phyloP scores from a whole-genome alignment of 1,284 basidiomycete species.

The Cutaneotrichosporon cavernicola region DNA sequence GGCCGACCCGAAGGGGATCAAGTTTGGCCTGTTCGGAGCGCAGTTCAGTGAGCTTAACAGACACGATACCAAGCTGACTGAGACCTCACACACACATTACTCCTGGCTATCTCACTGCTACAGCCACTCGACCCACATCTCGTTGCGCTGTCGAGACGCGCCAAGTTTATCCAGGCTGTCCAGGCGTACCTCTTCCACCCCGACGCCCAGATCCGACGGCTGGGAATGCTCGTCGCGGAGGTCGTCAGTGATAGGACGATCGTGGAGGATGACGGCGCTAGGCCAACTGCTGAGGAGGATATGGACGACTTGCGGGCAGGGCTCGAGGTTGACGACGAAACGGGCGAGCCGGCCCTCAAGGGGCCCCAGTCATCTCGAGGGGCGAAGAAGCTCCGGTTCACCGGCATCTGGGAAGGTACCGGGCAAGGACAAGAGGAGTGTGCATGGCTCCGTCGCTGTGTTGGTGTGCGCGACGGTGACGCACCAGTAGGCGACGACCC shows the following conservation, averaged over 20 bases:
- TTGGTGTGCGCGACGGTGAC: conserved; percentile 60
- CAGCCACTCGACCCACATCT: conserved; percentile 56
- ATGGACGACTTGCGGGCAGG: conserved; percentile 46
- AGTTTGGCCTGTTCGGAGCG: conserved; percentile 44
- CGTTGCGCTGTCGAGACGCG: conserved; percentile 55
- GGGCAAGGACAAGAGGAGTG: conserved; percentile 70
- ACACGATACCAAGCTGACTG: conserved; percentile 1
- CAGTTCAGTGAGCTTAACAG: conserved; percentile 42
- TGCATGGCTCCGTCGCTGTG: conserved; percentile 59
- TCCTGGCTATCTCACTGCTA: conserved; percentile 65
- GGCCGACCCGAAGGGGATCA: conserved; percentile 52
- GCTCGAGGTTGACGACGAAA: conserved; percentile 41
- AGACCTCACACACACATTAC: conserved; percentile 70
- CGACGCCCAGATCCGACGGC: conserved; percentile 72
- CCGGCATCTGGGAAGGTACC: conserved; percentile 71
- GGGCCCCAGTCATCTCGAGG: conserved; percentile 12
- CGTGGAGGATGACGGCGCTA: conserved; percentile 14
- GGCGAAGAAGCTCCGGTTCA: conserved; percentile 64
- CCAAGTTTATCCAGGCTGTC: conserved; percentile 69
- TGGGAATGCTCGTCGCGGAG: conserved; percentile 92
- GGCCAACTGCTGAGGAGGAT: conserved; percentile 28
- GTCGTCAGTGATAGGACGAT: conserved; percentile 53
- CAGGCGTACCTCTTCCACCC: conserved; percentile 74
- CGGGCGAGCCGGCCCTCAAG: conserved; percentile 15
- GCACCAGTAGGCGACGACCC: conserved; percentile 30